Evolutionary conservation across 202 grass and related monocot species (phyloP).

Genomic region (Setaria viridis): DNA sequence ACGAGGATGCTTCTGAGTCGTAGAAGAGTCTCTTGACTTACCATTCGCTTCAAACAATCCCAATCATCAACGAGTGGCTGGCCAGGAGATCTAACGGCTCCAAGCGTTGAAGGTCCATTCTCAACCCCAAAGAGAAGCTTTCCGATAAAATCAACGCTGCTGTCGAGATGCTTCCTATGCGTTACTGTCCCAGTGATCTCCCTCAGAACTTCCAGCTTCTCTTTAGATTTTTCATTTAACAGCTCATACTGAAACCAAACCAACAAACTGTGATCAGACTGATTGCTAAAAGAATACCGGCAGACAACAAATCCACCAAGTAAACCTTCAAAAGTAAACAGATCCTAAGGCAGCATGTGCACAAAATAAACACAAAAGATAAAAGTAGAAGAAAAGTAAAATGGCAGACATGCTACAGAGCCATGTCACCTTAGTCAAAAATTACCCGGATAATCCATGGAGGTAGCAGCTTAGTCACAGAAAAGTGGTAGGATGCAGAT

Average conservation of each 20-base stretch:
- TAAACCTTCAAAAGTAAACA: not conserved
- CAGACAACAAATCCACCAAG: not conserved
- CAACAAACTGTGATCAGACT: not conserved
- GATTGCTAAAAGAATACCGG: not conserved
- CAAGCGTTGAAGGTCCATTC: slow-evolving; percentile 59
- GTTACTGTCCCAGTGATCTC: slow-evolving; percentile 66
- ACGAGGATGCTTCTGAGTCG: not conserved
- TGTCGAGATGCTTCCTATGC: slow-evolving; percentile 83
- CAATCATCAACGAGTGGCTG: slow-evolving; percentile 81
- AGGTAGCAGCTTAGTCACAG: not conserved
- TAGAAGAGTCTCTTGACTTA: slow-evolving; percentile 26
- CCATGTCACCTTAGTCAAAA: not conserved
- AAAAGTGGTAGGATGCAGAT: not conserved
- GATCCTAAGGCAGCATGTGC: not conserved
- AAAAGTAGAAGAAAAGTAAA: not conserved
- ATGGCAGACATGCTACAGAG: not conserved
- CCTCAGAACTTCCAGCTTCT: slow-evolving; percentile 59
- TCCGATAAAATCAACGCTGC: slow-evolving; percentile 62
- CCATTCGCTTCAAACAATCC: slow-evolving; percentile 88
- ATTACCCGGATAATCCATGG: not conserved
- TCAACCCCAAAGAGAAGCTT: slow-evolving; percentile 79
- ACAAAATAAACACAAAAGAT: not conserved
- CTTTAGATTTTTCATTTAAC: slow-evolving; percentile 55
- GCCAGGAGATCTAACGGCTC: slow-evolving; percentile 54
- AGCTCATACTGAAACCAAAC: slow-evolving; percentile 75